Conservation (phyloP, 2,329 filamentous ascomycete genomes). For the Alternaria triticimaculans region DNA sequence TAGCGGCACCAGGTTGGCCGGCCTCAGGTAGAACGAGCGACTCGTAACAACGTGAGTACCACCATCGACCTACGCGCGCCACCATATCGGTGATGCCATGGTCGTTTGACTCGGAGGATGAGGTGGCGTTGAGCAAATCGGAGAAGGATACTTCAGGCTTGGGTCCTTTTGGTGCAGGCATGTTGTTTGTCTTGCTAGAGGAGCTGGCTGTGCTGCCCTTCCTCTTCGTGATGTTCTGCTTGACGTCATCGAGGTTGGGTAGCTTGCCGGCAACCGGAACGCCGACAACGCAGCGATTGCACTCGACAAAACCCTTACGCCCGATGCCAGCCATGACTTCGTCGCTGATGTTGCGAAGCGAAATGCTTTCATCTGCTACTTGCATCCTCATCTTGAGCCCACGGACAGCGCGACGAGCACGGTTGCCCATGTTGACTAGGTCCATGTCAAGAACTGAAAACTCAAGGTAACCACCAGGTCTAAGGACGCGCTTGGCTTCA, state of each 20-base stretch:
- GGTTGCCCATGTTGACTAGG: slow-evolving; percentile 80
- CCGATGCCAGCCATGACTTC: slow-evolving; percentile 70
- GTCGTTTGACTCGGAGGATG: slow-evolving; percentile 61
- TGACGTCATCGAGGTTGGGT: slow-evolving; percentile 33
- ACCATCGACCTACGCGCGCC: slow-evolving; percentile 90
- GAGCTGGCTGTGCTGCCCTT: slow-evolving; percentile 41
- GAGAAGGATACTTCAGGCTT: slow-evolving; percentile 47
- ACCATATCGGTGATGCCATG: slow-evolving; percentile 93
- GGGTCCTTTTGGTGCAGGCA: slow-evolving; percentile 23
- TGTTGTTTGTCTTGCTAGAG: slow-evolving; percentile 22
- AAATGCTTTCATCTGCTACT: slow-evolving; percentile 64
- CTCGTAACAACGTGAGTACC: slow-evolving; percentile 95
- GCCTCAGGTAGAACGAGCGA: slow-evolving; percentile 58
- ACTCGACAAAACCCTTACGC: slow-evolving; percentile 71
- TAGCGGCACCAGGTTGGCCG: slow-evolving; percentile 39
- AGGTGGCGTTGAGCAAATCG: slow-evolving; percentile 43
- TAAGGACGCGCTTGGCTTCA: slow-evolving; percentile 78
- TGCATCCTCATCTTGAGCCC: slow-evolving; percentile 75
- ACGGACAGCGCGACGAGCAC: slow-evolving; percentile 71
- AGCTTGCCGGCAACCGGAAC: slow-evolving; percentile 71
- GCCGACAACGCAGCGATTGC: slow-evolving; percentile 79
- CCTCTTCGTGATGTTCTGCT: slow-evolving; percentile 27
- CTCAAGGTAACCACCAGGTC: slow-evolving; percentile 81
- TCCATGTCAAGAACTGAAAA: slow-evolving; percentile 79
- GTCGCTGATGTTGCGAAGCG: slow-evolving; percentile 62